phyloP scores from a whole-genome alignment of 2,329 filamentous ascomycete genomes.

The Paecilomyces fulvus region DNA sequence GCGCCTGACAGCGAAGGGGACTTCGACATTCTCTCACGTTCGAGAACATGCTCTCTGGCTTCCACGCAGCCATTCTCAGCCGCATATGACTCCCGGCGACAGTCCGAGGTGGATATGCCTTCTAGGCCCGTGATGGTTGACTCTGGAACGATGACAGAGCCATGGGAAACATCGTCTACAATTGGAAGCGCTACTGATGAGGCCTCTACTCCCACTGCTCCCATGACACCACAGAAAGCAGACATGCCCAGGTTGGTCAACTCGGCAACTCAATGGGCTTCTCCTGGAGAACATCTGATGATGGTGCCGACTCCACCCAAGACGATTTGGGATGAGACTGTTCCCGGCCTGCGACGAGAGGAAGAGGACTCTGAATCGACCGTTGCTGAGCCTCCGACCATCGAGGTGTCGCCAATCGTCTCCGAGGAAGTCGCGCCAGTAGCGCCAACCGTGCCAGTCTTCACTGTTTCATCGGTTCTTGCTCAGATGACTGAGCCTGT shows the following conservation, averaged over 20 bases:
- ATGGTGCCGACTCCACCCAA: conserved; percentile 32
- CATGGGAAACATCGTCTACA: conserved; percentile 37
- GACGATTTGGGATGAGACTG: conserved; percentile 31
- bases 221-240: conserved; percentile 13
- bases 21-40: conserved; percentile 31
- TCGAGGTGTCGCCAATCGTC: conserved; percentile 24
- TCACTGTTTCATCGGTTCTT: conserved; percentile 4
- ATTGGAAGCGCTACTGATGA: conserved; percentile 14
- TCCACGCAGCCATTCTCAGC: conserved; percentile 33
- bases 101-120: conserved; percentile 21
- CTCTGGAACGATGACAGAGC: conserved; percentile 55
- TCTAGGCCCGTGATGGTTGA: conserved; percentile 46
- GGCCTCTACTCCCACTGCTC: conserved; percentile 10
- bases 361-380: conserved; percentile 9
- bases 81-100: conserved; percentile 20
- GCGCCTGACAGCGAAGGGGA: conserved; percentile 65
- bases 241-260: conserved; percentile 22
- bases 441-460: conserved; percentile 39
- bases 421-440: conserved; percentile 28
- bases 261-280: conserved; percentile 32
- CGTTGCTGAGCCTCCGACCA: conserved; percentile 13
- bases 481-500: conserved; percentile 7
- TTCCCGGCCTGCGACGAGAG: conserved; percentile 3
- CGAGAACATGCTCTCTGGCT: conserved; percentile 23
- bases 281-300: conserved; percentile 16